Evolutionary conservation across 2,329 filamentous ascomycete genomes (phyloP).

Genomic region (Xylariales sp.): DNA sequence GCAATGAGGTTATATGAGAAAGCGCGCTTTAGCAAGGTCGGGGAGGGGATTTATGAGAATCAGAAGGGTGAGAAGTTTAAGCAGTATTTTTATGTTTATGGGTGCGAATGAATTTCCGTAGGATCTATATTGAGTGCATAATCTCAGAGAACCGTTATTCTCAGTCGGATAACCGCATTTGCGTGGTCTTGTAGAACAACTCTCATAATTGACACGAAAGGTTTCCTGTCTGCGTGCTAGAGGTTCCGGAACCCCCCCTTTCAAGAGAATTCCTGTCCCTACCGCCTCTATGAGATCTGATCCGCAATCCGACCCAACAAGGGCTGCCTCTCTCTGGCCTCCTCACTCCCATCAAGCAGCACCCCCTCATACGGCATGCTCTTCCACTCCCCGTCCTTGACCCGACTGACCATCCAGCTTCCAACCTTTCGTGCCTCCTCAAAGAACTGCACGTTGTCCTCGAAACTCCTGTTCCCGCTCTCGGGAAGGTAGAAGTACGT

Average conservation of each 20-base stretch:
- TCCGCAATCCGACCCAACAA: constrained; percentile 2
- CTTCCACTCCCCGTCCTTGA: constrained; percentile 45
- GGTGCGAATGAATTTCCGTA: no score
- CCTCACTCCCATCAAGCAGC: constrained; percentile 3
- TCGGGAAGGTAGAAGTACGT: constrained; percentile 48
- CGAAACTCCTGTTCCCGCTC: constrained; percentile 52
- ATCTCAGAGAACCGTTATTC: no score
- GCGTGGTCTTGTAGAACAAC: no score
- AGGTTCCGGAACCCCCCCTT: no score
- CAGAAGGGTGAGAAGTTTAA: background rate
- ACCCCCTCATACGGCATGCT: constrained; percentile 15
- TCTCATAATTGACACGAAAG: no score
- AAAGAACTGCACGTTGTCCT: constrained; percentile 58
- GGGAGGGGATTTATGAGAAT: background rate
- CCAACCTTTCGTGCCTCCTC: constrained; percentile 43
- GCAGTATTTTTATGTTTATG: constrained; percentile 5
- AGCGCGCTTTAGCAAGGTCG: background rate
- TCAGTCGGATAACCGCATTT: no score
- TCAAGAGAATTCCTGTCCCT: no score
- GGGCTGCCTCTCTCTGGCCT: constrained; percentile 1
- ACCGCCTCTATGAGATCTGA: background rate
- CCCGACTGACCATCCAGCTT: constrained; percentile 49
- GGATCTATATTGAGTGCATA: no score
- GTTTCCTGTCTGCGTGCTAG: no score
- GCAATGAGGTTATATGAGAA: constrained; percentile 4